These are phyloP conservation scores for Flaveria floridana DNA, from an alignment of 140 eudicot genomes.

Conservation along the genomic window DNA sequence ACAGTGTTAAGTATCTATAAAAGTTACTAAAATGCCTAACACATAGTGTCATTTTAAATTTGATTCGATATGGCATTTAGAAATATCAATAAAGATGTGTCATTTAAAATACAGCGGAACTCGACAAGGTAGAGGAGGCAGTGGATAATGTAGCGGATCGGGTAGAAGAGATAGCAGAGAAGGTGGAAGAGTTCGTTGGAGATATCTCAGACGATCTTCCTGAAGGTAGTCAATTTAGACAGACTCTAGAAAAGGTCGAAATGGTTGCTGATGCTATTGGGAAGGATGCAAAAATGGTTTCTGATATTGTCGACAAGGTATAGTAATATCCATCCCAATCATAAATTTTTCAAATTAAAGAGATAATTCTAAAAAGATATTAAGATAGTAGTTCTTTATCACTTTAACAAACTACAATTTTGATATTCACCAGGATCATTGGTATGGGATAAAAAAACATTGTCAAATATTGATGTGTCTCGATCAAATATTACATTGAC, in stretches of 20 bases:
- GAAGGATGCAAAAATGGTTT: slow-evolving; percentile 41
- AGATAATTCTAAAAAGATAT: too few species aligned
- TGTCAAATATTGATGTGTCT: too few species aligned
- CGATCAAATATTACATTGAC: not conserved
- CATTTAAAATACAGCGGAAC: slow-evolving; percentile 29
- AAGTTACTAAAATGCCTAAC: too few species aligned
- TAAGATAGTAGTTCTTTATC: not conserved
- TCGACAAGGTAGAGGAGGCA: slow-evolving; percentile 42
- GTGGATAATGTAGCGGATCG: slow-evolving; percentile 43
- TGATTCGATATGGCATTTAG: not conserved
- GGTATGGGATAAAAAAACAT: not conserved
- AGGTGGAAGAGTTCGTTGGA: slow-evolving; percentile 52
- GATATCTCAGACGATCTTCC: slow-evolving; percentile 46
- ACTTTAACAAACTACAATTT: not conserved
- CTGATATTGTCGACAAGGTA: slow-evolving; percentile 51
- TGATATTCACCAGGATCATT: not conserved
- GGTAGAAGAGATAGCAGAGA: slow-evolving; percentile 46
- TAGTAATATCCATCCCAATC: not conserved
- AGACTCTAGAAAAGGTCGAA: slow-evolving; percentile 35
- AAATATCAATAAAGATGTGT: not conserved
- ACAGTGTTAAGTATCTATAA: too few species aligned
- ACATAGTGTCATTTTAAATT: not conserved
- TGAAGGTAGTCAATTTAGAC: slow-evolving; percentile 38
- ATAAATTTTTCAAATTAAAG: too few species aligned
- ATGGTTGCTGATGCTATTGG: slow-evolving; percentile 41